These are phyloP conservation scores for Apiotrichum mycotoxinovorans DNA, from an alignment of 1,284 basidiomycete species.

Conservation along the genomic window DNA sequence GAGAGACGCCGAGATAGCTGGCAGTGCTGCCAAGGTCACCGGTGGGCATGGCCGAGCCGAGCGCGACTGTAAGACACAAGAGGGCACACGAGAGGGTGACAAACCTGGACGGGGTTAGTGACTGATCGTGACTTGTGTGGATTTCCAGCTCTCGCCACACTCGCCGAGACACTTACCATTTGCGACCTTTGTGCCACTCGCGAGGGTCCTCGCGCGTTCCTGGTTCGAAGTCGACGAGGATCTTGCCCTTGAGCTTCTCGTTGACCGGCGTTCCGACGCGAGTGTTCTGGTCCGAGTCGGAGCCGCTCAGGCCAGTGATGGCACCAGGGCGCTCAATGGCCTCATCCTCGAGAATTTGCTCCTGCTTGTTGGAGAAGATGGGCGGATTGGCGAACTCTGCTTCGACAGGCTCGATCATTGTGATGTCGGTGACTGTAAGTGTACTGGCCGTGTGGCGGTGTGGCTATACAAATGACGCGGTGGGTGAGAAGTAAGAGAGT, in stretches of 20 bases:
- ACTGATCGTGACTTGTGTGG: not conserved
- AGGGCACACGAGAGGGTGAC: constrained; percentile 30
- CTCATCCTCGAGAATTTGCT: constrained; percentile 26
- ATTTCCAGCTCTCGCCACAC: not conserved
- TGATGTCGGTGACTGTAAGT: not conserved
- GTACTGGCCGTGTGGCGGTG: not conserved
- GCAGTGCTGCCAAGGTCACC: constrained; percentile 47
- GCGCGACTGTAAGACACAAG: constrained; percentile 41
- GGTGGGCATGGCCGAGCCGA: constrained; percentile 53
- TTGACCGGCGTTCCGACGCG: not conserved
- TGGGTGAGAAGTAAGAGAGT: not conserved
- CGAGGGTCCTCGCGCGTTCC: constrained; percentile 33
- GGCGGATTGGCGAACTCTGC: constrained; percentile 39
- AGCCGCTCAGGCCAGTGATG: not conserved
- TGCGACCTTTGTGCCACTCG: constrained; percentile 33
- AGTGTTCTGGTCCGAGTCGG: not conserved
- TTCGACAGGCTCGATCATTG: constrained; percentile 39
- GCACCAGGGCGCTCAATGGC: constrained; percentile 20
- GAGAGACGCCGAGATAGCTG: constrained; percentile 45
- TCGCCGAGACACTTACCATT: constrained; percentile 28
- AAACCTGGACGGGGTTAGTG: constrained; percentile 20
- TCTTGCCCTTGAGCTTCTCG: constrained; percentile 23
- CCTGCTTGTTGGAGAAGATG: constrained; percentile 30
- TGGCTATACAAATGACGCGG: not conserved
- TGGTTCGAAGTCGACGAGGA: constrained; percentile 32